Conservation (phyloP, 257 asterid genomes). For the Przewalskia tangutica region DNA sequence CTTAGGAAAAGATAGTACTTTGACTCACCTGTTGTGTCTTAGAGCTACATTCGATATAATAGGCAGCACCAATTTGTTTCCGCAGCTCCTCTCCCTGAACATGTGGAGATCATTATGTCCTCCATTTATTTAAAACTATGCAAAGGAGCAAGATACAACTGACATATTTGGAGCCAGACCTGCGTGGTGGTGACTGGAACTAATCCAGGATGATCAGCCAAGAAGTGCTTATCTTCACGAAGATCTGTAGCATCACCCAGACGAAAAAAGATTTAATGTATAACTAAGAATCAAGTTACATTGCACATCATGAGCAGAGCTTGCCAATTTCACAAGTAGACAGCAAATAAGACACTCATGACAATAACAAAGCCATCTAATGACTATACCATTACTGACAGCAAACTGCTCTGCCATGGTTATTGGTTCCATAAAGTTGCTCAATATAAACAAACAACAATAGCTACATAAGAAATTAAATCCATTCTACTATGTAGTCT, state of each 20-base stretch:
- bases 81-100: slow-evolving; percentile 96
- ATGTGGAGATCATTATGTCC: neutral
- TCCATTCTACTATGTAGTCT: neutral
- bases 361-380: neutral
- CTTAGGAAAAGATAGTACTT: neutral
- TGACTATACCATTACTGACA: neutral
- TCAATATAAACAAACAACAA: neutral
- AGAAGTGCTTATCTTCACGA: slow-evolving; percentile 83
- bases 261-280: neutral
- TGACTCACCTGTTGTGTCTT: slow-evolving; percentile 84
- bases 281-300: neutral
- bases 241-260: slow-evolving; percentile 44
- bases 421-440: neutral
- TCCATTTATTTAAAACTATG: neutral
- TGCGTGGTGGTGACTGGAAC: slow-evolving; percentile 76
- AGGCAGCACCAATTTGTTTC: slow-evolving; percentile 72
- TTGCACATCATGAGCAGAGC: neutral
- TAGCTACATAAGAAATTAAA: neutral
- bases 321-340: neutral
- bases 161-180: slow-evolving; percentile 32
- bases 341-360: neutral
- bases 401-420: neutral
- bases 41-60: slow-evolving; percentile 91
- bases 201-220: slow-evolving; percentile 91
- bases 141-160: neutral